phyloP scores from a whole-genome alignment of 257 asterid species.

The Mentha longifolia region DNA sequence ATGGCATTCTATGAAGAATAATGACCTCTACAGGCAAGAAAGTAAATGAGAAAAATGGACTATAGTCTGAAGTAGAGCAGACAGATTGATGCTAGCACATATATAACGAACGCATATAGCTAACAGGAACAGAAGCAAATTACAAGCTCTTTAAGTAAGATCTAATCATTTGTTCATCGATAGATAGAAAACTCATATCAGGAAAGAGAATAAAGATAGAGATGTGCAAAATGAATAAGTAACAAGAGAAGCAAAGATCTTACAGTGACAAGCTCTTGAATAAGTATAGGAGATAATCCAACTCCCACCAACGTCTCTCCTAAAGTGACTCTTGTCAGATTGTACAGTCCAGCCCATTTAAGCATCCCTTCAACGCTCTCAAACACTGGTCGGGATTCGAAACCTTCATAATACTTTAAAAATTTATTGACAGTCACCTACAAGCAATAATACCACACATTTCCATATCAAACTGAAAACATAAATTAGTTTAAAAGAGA shows the following conservation, averaged over 20 bases:
- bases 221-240: conserved; percentile 7
- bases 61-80: conserved; percentile 13
- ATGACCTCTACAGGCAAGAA: neutral
- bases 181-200: neutral
- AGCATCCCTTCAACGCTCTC: conserved; percentile 86
- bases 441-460: conserved; percentile 33
- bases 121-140: neutral
- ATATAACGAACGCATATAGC: conserved; percentile 1
- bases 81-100: neutral
- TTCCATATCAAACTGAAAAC: conserved; percentile 20
- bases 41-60: neutral
- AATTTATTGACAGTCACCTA: conserved; percentile 61
- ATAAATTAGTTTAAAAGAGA: neutral
- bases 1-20: conserved; percentile 7
- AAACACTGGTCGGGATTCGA: conserved; percentile 80
- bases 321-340: conserved; percentile 62
- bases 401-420: conserved; percentile 66
- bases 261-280: conserved; percentile 88
- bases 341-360: conserved; percentile 85
- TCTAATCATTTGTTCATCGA: neutral
- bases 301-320: conserved; percentile 61
- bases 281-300: conserved; percentile 64
- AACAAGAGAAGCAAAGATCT: conserved; percentile 36
- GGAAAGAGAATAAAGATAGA: conserved; percentile 18
- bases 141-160: neutral